phyloP scores from a whole-genome alignment of 148 eudicot genomes.

The Camellia lanceoleosa region DNA sequence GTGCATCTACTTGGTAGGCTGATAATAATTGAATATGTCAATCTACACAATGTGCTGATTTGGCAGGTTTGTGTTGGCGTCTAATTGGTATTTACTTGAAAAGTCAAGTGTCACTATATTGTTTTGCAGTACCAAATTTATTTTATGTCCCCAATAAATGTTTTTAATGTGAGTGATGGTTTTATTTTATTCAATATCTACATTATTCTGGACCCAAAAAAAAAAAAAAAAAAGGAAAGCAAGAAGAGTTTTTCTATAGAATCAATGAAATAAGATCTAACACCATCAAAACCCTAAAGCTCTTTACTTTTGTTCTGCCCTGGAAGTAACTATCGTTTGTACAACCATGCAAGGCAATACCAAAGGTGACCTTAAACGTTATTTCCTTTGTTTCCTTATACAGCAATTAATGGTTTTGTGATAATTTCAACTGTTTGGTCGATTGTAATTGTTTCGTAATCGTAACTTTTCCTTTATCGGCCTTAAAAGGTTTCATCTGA shows the following conservation, averaged over 20 bases:
- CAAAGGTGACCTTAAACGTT: conserved; percentile 6
- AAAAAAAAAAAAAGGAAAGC: not conserved
- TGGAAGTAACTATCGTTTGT: not conserved
- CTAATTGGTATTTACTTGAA: not conserved
- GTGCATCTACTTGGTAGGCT: not conserved
- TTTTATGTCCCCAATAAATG: not conserved
- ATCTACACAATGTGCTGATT: not conserved
- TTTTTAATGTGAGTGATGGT: not conserved
- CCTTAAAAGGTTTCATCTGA: not conserved
- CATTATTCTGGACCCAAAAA: not conserved
- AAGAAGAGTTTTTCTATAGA: not conserved
- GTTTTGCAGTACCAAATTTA: not conserved
- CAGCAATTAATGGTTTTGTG: not conserved
- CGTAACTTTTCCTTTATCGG: not conserved
- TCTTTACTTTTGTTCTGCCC: conserved; percentile 2
- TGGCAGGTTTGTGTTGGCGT: not conserved
- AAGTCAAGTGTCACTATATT: not conserved
- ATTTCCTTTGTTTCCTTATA: not conserved
- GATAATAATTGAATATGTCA: not conserved
- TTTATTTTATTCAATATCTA: not conserved
- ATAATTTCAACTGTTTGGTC: conserved; percentile 2
- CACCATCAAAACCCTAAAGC: not conserved
- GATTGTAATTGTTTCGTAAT: not conserved
- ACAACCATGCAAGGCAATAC: not conserved
- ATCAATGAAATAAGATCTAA: not conserved